A percentile compares a stretch with the other conserved stretches of the same genome.
phyloP scores from a whole-genome alignment of 2,329 filamentous ascomycete genomes.

The Colletotrichum euphorbiae region DNA sequence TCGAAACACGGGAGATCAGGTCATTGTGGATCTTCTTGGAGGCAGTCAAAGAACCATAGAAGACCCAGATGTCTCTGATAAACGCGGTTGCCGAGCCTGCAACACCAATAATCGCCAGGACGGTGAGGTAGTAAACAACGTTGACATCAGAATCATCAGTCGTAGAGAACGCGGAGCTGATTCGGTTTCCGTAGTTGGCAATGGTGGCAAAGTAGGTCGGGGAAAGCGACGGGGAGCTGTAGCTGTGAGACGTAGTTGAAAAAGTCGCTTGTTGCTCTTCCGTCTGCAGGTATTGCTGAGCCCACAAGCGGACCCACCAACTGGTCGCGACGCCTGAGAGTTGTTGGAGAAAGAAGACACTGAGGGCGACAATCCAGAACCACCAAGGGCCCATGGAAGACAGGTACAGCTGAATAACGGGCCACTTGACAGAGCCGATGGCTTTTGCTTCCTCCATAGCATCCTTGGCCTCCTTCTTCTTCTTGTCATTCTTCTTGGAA shows the following conservation, averaged over 20 bases:
- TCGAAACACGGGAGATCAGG: constrained; percentile 81
- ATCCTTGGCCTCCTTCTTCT: constrained; percentile 61
- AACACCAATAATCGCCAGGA: constrained; percentile 85
- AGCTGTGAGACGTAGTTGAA: constrained; percentile 51
- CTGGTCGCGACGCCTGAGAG: constrained; percentile 88
- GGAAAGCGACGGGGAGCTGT: constrained; percentile 50
- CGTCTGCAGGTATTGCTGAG: constrained; percentile 81
- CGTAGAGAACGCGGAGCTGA: constrained; percentile 49
- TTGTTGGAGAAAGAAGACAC: constrained; percentile 86
- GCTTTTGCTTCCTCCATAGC: constrained; percentile 82
- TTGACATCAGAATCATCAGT: constrained; percentile 71
- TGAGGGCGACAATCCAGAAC: constrained; percentile 85
- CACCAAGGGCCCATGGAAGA: constrained; percentile 94
- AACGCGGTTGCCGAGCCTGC: constrained; percentile 85
- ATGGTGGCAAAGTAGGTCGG: constrained; percentile 55
- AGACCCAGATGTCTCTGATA: constrained; percentile 86
- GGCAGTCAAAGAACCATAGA: constrained; percentile 89
- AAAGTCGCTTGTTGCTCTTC: constrained; percentile 50
- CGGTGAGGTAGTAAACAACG: constrained; percentile 82
- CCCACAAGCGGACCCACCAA: constrained; percentile 95
- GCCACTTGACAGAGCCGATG: constrained; percentile 87
- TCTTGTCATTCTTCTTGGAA: constrained; percentile 59
- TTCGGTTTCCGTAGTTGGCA: constrained; percentile 51
- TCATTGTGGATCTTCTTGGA: constrained; percentile 85
- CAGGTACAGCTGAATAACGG: constrained; percentile 88